phyloP scores from a whole-genome alignment of 1,284 basidiomycete species.

The Sporisorium scitamineum region DNA sequence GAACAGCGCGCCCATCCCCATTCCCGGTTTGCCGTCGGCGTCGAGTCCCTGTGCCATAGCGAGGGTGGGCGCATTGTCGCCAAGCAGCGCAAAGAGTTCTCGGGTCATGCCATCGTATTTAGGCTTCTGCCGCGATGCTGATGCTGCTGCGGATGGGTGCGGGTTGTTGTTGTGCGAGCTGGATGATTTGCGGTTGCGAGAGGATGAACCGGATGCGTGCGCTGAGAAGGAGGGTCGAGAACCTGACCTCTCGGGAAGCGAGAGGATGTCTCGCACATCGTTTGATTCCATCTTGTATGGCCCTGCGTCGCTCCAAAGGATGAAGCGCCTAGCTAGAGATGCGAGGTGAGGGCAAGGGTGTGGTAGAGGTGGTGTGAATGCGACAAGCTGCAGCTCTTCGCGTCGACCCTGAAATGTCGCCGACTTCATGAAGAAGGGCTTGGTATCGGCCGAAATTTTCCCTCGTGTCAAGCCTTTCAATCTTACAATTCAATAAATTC shows the following conservation, averaged over 20 bases:
- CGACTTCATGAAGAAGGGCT: neutral
- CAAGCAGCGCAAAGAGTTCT: constrained; percentile 93
- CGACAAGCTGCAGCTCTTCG: constrained; percentile 24
- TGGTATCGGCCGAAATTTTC: constrained; percentile 4
- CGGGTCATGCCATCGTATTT: constrained; percentile 80
- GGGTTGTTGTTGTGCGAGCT: constrained; percentile 40
- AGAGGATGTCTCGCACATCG: constrained; percentile 66
- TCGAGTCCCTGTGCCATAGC: constrained; percentile 53
- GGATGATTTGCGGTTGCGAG: constrained; percentile 36
- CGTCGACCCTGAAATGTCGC: constrained; percentile 11
- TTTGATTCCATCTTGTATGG: constrained; percentile 52
- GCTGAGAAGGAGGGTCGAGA: constrained; percentile 34
- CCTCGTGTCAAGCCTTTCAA: neutral
- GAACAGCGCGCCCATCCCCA: constrained; percentile 70
- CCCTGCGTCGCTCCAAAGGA: neutral
- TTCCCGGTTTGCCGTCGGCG: constrained; percentile 36
- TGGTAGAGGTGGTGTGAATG: constrained; percentile 7
- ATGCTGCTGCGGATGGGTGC: constrained; percentile 29
- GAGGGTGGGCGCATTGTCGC: constrained; percentile 86
- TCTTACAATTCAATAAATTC: neutral
- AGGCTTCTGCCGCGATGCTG: constrained; percentile 34
- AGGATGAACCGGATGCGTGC: constrained; percentile 38
- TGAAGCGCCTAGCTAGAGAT: neutral
- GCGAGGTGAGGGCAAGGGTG: neutral
- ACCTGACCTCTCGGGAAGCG: constrained; percentile 51